Conservation (phyloP, 1,284 basidiomycete genomes). For the Ganoderma meredithae region DNA sequence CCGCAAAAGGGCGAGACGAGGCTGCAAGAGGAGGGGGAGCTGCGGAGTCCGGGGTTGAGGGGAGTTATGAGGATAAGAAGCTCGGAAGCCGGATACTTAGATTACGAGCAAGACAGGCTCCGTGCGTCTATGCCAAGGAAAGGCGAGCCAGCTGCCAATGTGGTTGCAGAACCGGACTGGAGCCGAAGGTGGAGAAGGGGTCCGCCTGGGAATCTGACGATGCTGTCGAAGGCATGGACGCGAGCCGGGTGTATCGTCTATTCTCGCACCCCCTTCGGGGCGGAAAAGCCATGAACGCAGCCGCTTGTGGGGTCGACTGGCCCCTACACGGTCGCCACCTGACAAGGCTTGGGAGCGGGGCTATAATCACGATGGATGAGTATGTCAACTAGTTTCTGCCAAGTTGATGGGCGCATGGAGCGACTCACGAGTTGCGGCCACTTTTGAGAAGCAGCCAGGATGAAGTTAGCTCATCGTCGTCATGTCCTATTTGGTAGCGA, state of each 20-base stretch:
- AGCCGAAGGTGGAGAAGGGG: neutral
- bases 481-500: neutral
- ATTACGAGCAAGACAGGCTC: neutral
- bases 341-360: conserved; percentile 11
- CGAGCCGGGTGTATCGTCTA: neutral
- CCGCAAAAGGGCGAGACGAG: neutral
- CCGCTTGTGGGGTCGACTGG: neutral
- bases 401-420: neutral
- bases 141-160: neutral
- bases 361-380: neutral
- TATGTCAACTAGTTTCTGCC: neutral
- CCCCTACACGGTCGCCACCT: conserved; percentile 29
- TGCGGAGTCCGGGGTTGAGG: neutral
- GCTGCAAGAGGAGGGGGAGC: neutral
- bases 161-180: neutral
- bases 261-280: neutral
- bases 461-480: neutral
- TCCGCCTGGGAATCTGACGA: conserved; percentile 6
- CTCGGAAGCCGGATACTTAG: neutral
- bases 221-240: neutral
- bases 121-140: neutral
- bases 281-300: neutral
- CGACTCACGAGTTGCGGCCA: conserved; percentile 10
- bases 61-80: conserved; percentile 1
- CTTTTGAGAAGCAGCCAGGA: conserved; percentile 15